phyloP scores from a whole-genome alignment of 2,329 filamentous ascomycete genomes.

The Neocucurbitaria cava region DNA sequence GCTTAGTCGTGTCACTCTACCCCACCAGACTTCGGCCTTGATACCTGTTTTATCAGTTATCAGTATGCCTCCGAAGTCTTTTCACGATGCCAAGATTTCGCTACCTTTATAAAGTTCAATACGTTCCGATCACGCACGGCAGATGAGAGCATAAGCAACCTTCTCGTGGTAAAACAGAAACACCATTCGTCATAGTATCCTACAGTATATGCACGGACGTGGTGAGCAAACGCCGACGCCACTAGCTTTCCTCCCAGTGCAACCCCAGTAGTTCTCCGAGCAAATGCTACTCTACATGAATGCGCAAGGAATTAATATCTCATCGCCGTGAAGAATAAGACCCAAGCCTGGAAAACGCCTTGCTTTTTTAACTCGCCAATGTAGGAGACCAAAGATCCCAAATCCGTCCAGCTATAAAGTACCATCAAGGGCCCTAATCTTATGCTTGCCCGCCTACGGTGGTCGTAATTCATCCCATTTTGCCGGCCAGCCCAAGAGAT shows the following conservation, averaged over 20 bases:
- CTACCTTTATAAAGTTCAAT: too few relatives aligned
- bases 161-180: conserved; percentile 5
- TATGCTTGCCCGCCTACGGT: conserved; percentile 15
- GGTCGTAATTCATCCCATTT: conserved; percentile 28
- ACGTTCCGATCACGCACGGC: too few relatives aligned
- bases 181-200: conserved; percentile 28
- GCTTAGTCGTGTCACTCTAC: too few relatives aligned
- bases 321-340: conserved; percentile 16
- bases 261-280: conserved; percentile 19
- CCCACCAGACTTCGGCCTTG: too few relatives aligned
- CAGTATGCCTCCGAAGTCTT: too few relatives aligned
- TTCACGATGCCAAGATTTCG: too few relatives aligned
- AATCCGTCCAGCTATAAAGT: neutral
- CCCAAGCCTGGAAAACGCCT: conserved; percentile 22
- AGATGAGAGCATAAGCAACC: too few relatives aligned
- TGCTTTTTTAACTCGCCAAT: conserved; percentile 23
- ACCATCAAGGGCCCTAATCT: neutral
- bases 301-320: conserved; percentile 20
- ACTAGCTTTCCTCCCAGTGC: conserved; percentile 10
- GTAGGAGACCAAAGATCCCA: conserved; percentile 13
- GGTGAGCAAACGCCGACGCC: conserved; percentile 6
- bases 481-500: conserved; percentile 35
- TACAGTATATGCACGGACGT: conserved; percentile 24
- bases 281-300: conserved; percentile 34
- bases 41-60: too few relatives aligned